phyloP scores from a whole-genome alignment of 1,284 basidiomycete genomes.

The Mycocalia duriaeana region DNA sequence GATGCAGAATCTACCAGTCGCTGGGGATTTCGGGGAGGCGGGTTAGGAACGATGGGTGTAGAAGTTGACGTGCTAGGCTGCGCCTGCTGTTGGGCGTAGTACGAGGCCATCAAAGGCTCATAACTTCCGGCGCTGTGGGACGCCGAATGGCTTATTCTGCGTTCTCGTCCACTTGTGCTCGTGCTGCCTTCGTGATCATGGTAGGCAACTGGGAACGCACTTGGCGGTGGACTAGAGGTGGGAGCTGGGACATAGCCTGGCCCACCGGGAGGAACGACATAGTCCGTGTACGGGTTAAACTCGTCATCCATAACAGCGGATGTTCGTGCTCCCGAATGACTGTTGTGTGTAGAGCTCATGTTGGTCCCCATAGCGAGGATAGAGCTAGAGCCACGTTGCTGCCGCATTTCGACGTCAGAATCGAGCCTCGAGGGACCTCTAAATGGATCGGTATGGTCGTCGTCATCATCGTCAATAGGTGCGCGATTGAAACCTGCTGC shows the following conservation, averaged over 20 bases:
- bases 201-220: conserved; percentile 29
- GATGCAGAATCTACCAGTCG: conserved; percentile 19
- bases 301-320: conserved; percentile 27
- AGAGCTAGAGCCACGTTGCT: conserved; percentile 31
- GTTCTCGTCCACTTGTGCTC: conserved; percentile 18
- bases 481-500: conserved; percentile 60
- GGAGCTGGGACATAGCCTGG: conserved; percentile 43
- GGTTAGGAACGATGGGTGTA: conserved; percentile 24
- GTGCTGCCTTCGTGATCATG: conserved; percentile 35
- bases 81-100: conserved; percentile 20
- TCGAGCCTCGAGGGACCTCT: conserved; percentile 22
- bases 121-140: conserved; percentile 56
- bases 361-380: conserved; percentile 21
- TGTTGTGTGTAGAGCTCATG: conserved; percentile 22
- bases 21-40: conserved; percentile 43
- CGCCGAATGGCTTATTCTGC: conserved; percentile 34
- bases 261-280: conserved; percentile 27
- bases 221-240: conserved; percentile 41
- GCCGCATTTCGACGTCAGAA: conserved; percentile 25
- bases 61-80: conserved; percentile 13
- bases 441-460: conserved; percentile 24
- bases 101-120: conserved; percentile 56
- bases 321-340: conserved; percentile 25
- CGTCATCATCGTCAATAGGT: conserved; percentile 65
- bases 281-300: conserved; percentile 56